These are phyloP conservation scores for Lasiosphaeria ovina DNA, from an alignment of 495 filamentous ascomycete species.

Conservation along the genomic window DNA sequence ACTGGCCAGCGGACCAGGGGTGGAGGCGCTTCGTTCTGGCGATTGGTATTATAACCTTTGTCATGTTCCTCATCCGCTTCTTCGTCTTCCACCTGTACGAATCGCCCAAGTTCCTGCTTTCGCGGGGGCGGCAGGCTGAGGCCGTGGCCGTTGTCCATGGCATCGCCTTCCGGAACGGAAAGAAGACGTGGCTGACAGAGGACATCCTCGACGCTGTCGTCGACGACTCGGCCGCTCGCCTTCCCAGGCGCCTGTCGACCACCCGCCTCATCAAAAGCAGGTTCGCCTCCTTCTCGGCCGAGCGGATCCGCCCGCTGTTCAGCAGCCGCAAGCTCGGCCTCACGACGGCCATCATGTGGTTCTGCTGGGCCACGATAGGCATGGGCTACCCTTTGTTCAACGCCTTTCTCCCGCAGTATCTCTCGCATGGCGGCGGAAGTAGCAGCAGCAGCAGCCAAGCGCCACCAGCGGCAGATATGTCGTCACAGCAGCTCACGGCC, in stretches of 20 bases:
- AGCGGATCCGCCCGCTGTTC: conserved; percentile 49
- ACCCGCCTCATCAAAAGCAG: conserved; percentile 36
- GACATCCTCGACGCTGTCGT: conserved; percentile 56
- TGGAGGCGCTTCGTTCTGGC: conserved; percentile 76
- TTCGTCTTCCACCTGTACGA: conserved; percentile 80
- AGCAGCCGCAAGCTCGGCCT: conserved; percentile 45
- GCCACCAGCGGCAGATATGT: conserved; percentile 8
- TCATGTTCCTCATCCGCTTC: conserved; percentile 71
- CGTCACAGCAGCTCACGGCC: conserved; percentile 24
- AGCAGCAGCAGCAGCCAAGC: conserved; percentile 17
- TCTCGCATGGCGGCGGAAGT: conserved; percentile 65
- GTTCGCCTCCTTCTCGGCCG: conserved; percentile 42
- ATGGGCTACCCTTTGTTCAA: conserved; percentile 77
- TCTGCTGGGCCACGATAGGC: conserved; percentile 55
- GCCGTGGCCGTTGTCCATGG: conserved; percentile 75
- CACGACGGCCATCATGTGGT: conserved; percentile 56
- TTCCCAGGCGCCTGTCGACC: conserved; percentile 28
- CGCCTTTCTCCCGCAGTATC: conserved; percentile 79
- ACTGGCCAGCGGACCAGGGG: conserved; percentile 67
- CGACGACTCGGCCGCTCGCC: conserved; percentile 30
- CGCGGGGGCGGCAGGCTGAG: conserved; percentile 67
- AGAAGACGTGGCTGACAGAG: conserved; percentile 61
- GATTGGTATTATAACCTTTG: conserved; percentile 70
- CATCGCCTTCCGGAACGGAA: conserved; percentile 66
- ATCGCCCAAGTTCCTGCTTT: conserved; percentile 79